Percentiles rank a stretch among this genome's conserved stretches.
Evolutionary conservation across 2,329 filamentous ascomycete species (phyloP).

Genomic region (Ceratocystis harringtonii): DNA sequence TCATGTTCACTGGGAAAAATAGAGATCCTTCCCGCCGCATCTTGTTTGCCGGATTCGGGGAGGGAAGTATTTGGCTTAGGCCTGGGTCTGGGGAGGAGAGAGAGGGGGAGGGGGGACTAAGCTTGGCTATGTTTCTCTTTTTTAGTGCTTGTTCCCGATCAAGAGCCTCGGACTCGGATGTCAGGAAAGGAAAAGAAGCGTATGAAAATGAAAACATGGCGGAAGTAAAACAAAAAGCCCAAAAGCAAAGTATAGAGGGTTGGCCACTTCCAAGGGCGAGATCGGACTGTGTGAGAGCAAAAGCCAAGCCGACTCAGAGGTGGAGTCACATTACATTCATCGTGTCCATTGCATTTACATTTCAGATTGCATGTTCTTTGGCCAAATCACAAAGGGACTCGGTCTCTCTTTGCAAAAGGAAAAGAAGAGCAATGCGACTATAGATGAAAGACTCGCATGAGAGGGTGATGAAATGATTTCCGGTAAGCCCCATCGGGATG

Average conservation of each 20-base stretch:
- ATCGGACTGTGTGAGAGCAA: not conserved
- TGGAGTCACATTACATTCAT: not conserved
- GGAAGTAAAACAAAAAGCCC: not conserved
- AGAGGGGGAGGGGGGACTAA: not conserved
- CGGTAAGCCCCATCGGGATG: not conserved
- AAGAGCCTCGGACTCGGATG: constrained; percentile 1
- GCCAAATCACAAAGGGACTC: not conserved
- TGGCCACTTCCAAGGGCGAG: not conserved
- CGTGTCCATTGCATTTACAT: not conserved
- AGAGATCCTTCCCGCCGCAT: constrained; percentile 6
- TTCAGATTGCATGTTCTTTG: no score
- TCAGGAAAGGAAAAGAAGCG: not conserved
- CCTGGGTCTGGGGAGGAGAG: not conserved
- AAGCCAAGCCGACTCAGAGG: not conserved
- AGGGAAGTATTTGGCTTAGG: not conserved
- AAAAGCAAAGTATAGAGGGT: not conserved
- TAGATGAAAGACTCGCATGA: not conserved
- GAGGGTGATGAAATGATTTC: not conserved
- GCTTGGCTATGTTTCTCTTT: not conserved
- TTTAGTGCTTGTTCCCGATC: not conserved
- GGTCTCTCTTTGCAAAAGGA: not conserved
- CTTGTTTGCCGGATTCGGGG: constrained; percentile 1
- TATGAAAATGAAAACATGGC: not conserved
- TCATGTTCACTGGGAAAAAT: not conserved
- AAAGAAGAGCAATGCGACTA: not conserved